Evolutionary conservation across 805 yeast genomes (phyloP), one percentile per base, ranked within the genome.

Genomic region (Jamesozyma lodderae): DNA sequence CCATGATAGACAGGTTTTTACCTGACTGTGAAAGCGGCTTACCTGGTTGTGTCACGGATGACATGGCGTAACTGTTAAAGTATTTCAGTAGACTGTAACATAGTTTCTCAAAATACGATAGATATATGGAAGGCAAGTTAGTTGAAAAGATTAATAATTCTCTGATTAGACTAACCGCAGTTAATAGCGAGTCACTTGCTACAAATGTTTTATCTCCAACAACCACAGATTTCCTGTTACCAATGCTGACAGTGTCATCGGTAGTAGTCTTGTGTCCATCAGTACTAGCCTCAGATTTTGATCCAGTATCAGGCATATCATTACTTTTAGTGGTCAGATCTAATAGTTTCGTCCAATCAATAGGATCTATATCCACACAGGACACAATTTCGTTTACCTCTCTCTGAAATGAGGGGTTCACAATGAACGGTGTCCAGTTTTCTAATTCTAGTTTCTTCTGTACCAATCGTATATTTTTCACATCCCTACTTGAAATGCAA

Each of bases 401-500:
- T 3, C 39, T 47, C 50, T 81, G 88, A 2, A 77, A 56, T 1
- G 55, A 53, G 1, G 62, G 53, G 0, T 73, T 53, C 8, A 78
- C 72, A n/a, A 73, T 72, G 15, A 71, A 73, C 37, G 88, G 94
- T 41, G 73, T 75, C 97, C 97, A 90, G 17, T 64, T 64, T 46
- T 88, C 97, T 33, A 65, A 63, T 36, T 82, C 88, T 40, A 83
- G 64, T 14, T 67, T 62, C 4, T 53, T 53, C 5, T 71, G 63
- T 20, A 84, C 59, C 4, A 58, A 55, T 39, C 68, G 70, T 36
- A 75, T 55, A 19, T 72, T 66, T 13, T 65, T 64, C 34, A 68
- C 67, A 45, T 81, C 87, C 48, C 72, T 71, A 23, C 75, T 64
- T 22, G 65, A 64, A 26, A 75, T 61, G 53, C 75, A 87, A 38